phyloP scores from a whole-genome alignment of 139 green algal species.

The Chlamydomonas incerta region DNA sequence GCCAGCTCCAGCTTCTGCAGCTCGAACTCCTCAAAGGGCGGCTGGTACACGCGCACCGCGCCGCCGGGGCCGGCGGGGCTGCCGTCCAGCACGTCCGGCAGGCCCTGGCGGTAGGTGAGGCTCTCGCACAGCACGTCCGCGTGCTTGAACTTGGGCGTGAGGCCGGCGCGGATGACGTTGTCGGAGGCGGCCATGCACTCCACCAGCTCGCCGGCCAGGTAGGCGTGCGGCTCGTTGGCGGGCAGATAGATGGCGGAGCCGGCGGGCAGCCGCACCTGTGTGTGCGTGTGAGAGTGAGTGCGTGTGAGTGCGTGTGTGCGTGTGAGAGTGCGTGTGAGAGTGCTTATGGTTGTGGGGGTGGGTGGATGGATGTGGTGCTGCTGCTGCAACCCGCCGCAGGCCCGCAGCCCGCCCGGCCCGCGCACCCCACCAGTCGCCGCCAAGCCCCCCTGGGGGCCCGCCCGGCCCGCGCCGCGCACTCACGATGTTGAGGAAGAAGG shows the following conservation, averaged over 20 bases:
- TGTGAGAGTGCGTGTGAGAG: no score
- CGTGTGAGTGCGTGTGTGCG: no score
- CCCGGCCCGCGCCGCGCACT: neutral
- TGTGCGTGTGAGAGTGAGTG: neutral
- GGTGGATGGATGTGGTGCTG: no score
- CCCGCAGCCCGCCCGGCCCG: no score
- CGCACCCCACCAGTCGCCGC: no score
- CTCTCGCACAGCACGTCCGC: slow-evolving; percentile 87
- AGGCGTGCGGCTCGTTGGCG: slow-evolving; percentile 98
- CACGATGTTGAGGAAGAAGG: slow-evolving; percentile 96
- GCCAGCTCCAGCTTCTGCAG: slow-evolving; percentile 55
- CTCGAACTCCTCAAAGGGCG: slow-evolving; percentile 95
- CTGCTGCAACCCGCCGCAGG: no score
- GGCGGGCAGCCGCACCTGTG: slow-evolving; percentile 46
- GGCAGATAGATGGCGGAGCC: slow-evolving; percentile 82
- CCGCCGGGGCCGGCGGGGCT: slow-evolving; percentile 50
- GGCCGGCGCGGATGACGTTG: slow-evolving; percentile 97
- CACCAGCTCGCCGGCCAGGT: slow-evolving; percentile 87
- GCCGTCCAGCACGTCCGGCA: slow-evolving; percentile 59
- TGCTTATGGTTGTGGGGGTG: no score
- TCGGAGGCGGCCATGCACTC: slow-evolving; percentile 97
- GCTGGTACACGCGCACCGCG: slow-evolving; percentile 72
- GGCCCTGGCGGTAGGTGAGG: slow-evolving; percentile 87
- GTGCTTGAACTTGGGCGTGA: slow-evolving; percentile 96
- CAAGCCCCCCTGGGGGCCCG: neutral